These are phyloP conservation scores for Mucor lusitanicus DNA, from an alignment of 371 early-diverging fungal species.

Conservation along the genomic window DNA sequence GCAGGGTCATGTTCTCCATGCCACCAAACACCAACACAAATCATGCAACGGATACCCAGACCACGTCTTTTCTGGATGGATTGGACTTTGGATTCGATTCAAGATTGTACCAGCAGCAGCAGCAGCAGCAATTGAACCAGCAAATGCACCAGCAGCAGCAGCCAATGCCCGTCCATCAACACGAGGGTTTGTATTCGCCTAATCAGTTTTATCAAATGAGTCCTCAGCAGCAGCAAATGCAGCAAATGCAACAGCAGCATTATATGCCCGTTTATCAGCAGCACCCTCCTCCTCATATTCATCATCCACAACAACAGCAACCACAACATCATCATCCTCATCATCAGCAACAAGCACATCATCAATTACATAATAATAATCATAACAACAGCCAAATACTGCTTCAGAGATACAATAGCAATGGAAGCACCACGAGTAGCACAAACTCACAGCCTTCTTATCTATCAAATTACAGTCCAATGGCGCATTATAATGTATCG, in stretches of 20 bases:
- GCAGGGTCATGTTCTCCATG: conserved; percentile 8
- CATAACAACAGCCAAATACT: conserved; percentile 11
- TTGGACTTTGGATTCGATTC: conserved; percentile 11
- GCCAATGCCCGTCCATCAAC: neutral
- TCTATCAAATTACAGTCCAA: conserved; percentile 11
- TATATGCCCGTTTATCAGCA: too few species aligned
- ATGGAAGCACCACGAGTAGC: conserved; percentile 12
- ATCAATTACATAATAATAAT: conserved; percentile 3
- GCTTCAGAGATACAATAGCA: conserved; percentile 24
- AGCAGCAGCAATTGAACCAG: neutral
- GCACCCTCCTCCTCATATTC: neutral
- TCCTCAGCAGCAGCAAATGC: conserved; percentile 1
- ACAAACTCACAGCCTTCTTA: conserved; percentile 18
- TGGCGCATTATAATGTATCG: conserved; percentile 9
- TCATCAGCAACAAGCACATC: conserved; percentile 7
- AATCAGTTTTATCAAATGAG: neutral
- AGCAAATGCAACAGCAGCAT: neutral
- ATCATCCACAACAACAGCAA: neutral
- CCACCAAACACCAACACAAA: neutral
- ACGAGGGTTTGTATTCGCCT: neutral
- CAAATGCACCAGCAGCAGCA: neutral
- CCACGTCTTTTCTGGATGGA: conserved; percentile 11
- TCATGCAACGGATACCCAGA: conserved; percentile 5
- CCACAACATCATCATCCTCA: neutral
- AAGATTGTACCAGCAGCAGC: neutral